These are phyloP conservation scores for Ophiostoma quercus DNA, from an alignment of 2,329 filamentous ascomycete species.

Conservation along the genomic window DNA sequence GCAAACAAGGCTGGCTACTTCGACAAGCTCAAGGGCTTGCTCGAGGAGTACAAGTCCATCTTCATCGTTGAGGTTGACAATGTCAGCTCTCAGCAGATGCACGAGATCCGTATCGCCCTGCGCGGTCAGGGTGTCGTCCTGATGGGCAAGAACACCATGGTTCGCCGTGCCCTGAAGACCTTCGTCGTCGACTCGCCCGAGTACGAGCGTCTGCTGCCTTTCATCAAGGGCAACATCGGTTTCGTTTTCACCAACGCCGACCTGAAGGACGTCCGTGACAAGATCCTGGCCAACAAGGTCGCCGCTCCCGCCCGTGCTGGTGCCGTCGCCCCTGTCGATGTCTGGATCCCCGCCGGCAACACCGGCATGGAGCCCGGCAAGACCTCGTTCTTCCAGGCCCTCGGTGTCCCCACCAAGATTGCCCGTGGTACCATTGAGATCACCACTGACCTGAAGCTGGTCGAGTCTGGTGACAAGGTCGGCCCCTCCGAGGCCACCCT, in stretches of 20 bases:
- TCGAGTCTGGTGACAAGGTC: slow-evolving; percentile 89
- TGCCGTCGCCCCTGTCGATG: slow-evolving; percentile 88
- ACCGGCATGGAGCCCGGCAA: slow-evolving; percentile 99
- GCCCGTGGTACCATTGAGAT: slow-evolving; percentile 99
- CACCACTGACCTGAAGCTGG: slow-evolving; percentile 93
- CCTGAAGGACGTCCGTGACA: slow-evolving; percentile 85
- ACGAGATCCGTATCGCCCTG: slow-evolving; percentile 94
- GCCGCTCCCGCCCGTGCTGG: slow-evolving; percentile 96
- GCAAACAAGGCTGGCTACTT: slow-evolving; percentile 92
- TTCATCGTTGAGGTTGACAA: slow-evolving; percentile 98
- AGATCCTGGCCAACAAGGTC: slow-evolving; percentile 95
- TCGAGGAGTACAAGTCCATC: slow-evolving; percentile 94
- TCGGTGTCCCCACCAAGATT: slow-evolving; percentile 99
- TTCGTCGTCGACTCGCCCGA: slow-evolving; percentile 87
- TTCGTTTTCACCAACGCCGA: slow-evolving; percentile 99
- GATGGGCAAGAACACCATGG: slow-evolving; percentile 99
- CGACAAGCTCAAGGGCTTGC: slow-evolving; percentile 97
- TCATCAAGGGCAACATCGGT: slow-evolving; percentile 95
- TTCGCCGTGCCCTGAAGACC: slow-evolving; percentile 94
- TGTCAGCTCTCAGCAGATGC: slow-evolving; percentile 99
- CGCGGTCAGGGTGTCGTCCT: slow-evolving; percentile 89
- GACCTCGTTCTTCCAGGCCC: slow-evolving; percentile 99
- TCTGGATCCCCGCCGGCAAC: slow-evolving; percentile 96
- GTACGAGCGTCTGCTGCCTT: slow-evolving; percentile 95
- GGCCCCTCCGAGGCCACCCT: slow-evolving; percentile 97